Conservation (phyloP, 129 eudicot species). For the Oenanthe sinensis region DNA sequence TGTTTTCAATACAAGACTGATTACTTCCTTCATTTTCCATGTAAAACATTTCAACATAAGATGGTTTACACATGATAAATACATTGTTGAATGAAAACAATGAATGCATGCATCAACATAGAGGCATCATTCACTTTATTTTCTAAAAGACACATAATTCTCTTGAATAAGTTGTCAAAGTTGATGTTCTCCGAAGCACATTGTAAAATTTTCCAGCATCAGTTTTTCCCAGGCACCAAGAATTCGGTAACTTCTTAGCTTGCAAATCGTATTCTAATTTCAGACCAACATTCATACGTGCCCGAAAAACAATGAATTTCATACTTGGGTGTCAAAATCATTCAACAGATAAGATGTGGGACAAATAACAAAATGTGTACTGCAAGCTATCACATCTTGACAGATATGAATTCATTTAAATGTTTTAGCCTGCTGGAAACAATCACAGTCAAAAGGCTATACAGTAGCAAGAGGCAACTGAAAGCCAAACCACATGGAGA, state of each 20-base stretch:
- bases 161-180: no score
- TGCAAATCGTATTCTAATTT: neutral
- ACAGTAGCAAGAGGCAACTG: neutral
- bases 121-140: neutral
- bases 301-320: neutral
- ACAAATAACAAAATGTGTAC: neutral
- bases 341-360: neutral
- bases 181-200: no score
- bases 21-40: neutral
- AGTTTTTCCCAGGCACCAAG: no score
- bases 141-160: neutral
- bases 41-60: neutral
- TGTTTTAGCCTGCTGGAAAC: neutral
- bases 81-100: neutral
- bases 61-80: neutral
- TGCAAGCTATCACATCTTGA: neutral
- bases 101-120: neutral
- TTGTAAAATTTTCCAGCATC: no score
- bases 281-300: neutral
- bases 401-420: neutral
- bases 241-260: no score
- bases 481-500: slow-evolving; percentile 2
- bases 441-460: neutral
- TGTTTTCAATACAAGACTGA: neutral
- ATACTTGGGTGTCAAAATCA: neutral